Base-by-base conservation (phyloP, 441 rosid genomes). In the Adansonia grandidieri region DNA sequence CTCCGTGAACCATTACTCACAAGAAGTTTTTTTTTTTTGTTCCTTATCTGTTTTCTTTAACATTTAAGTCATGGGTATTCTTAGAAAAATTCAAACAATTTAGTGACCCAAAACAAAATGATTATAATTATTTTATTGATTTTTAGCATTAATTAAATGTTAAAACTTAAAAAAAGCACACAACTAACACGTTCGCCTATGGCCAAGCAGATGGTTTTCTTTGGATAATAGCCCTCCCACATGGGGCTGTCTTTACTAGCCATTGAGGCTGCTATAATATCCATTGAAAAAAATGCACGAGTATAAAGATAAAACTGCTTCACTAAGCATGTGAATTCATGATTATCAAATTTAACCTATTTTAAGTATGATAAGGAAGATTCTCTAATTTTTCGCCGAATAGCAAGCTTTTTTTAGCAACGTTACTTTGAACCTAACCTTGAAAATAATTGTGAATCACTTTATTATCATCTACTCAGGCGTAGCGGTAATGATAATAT, bases 121-220 rank as follows among this genome's bases (percentile, higher is more conserved):
- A 37, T 37, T 37, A 37, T 5, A 6, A 42, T 42, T 42, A 42
- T 14, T 28, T 63, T 63, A 14, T 28, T 13, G 45, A 32, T 63
- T 28, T 63, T 63, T 63, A 5, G 44, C 5, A 63, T 5, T 28
- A 63, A 32, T 28, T 5, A 63, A 63, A 6, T 63, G 32, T 63
- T 63, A 14, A 28, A 13, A 62, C 44, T 62, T 62, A 62, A 62
- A 32, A 62, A 62, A 32, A 32, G 19, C 45, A 13, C 67, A 37
- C 67, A 63, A 63, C 45, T 63, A 63, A 63, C 67, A 63, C 67
- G 67, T 32, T 28, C 14, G 67, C 4, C 67, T 44, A 63, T 32
- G 67, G 67, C 67, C 13, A 28, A 28, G 32, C 32, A 62, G 28
- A 62, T 62, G 42, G 19, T 32, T 6, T 42, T 6, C 45, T 42